Conservation (phyloP, 495 filamentous ascomycete genomes). For the Neurospora sp. region DNA sequence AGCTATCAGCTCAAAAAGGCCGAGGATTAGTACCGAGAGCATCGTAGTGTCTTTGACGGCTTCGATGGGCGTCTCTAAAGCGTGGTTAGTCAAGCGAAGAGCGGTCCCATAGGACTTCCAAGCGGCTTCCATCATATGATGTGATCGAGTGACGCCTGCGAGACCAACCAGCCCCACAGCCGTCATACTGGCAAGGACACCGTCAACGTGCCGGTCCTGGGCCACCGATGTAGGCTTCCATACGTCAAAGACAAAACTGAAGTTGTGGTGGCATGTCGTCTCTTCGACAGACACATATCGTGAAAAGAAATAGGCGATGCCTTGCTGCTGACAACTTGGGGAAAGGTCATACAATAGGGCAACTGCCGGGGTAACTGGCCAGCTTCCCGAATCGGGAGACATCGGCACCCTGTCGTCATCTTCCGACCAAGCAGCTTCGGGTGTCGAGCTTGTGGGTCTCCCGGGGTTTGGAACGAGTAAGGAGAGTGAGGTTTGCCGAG, state of each 20-base stretch:
- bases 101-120: conserved; percentile 39
- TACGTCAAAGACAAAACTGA: conserved; percentile 31
- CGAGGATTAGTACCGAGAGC: conserved; percentile 50
- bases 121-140: conserved; percentile 31
- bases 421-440: conserved; percentile 7
- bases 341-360: conserved; percentile 22
- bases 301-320: conserved; percentile 32
- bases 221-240: conserved; percentile 24
- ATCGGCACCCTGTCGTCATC: conserved; percentile 21
- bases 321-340: conserved; percentile 24
- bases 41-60: conserved; percentile 53
- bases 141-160: conserved; percentile 30
- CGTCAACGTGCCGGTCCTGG: conserved; percentile 20
- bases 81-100: conserved; percentile 39
- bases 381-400: conserved; percentile 27
- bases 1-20: conserved; percentile 46
- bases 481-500: conserved; percentile 7
- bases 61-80: conserved; percentile 42
- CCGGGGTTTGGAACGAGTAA: conserved; percentile 11
- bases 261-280: conserved; percentile 28
- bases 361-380: conserved; percentile 24
- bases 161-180: conserved; percentile 41
- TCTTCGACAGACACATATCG: conserved; percentile 28
- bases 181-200: conserved; percentile 33
- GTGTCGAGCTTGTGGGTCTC: conserved; percentile 6